phyloP scores from a whole-genome alignment of 2,329 filamentous ascomycete genomes.

The Apiospora kogelbergensis region DNA sequence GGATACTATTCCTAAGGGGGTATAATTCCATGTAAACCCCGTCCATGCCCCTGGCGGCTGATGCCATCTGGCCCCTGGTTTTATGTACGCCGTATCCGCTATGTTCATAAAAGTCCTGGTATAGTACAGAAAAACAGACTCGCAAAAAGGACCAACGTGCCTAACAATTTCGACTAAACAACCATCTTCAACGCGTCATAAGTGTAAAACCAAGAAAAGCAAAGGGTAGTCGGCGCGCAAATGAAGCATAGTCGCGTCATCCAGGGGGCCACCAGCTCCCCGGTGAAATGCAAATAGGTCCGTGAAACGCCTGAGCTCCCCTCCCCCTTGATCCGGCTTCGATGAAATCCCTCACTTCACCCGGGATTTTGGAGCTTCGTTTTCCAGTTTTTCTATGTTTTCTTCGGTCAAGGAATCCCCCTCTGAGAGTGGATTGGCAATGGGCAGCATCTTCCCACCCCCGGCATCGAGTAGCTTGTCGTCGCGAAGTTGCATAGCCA shows the following conservation, averaged over 20 bases:
- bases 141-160: background rate
- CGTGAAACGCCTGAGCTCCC: background rate
- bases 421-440: slow-evolving; percentile 27
- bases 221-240: background rate
- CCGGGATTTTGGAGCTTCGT: background rate
- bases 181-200: background rate
- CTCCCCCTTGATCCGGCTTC: background rate
- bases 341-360: background rate
- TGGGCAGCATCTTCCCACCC: slow-evolving; percentile 32
- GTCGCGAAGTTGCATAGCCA: slow-evolving; percentile 44
- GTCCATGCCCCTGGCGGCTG: background rate
- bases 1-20: background rate
- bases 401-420: slow-evolving; percentile 53
- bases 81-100: slow-evolving; percentile 1
- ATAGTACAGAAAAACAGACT: background rate
- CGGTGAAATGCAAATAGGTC: background rate
- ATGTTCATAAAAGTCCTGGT: slow-evolving; percentile 1
- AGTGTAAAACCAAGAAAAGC: background rate
- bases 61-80: background rate
- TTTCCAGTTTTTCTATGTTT: slow-evolving; percentile 47
- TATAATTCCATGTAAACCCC: background rate
- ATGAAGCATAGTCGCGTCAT: background rate
- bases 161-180: background rate
- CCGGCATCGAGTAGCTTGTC: slow-evolving; percentile 49
- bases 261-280: background rate